phyloP scores from a whole-genome alignment of 2,329 filamentous ascomycete species.

The Pseudogymnoascus sp. region DNA sequence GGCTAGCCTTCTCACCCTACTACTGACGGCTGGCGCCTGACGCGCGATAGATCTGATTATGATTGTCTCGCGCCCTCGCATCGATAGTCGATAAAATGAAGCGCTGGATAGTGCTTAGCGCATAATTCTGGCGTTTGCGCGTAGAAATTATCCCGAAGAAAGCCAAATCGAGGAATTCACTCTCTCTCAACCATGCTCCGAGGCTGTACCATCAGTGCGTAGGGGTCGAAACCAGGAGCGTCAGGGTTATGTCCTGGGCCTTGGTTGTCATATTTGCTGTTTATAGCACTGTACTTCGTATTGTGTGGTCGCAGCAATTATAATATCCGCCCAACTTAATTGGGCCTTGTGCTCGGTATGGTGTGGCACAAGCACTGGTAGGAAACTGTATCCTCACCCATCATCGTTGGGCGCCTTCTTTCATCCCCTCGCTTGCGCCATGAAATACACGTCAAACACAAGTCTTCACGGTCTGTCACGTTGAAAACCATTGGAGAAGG shows the following conservation, averaged over 20 bases:
- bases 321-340: background rate
- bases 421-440: background rate
- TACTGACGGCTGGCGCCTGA: background rate
- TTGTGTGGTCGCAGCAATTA: background rate
- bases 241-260: background rate
- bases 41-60: background rate
- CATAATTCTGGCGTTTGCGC: background rate
- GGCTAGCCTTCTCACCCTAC: background rate
- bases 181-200: background rate
- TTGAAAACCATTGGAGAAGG: background rate
- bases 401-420: background rate
- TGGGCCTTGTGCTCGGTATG: background rate
- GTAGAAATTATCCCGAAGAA: background rate
- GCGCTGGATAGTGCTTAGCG: background rate
- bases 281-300: background rate
- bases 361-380: background rate
- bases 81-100: background rate
- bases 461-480: background rate
- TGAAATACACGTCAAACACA: background rate
- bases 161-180: background rate
- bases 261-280: background rate
- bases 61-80: background rate
- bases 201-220: background rate
- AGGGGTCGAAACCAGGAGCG: background rate
- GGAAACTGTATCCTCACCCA: background rate